A percentile compares a stretch with the other conserved stretches of the same genome.
phyloP scores from a whole-genome alignment of 768 basidiomycete species.

The Termitomyces sp. region DNA sequence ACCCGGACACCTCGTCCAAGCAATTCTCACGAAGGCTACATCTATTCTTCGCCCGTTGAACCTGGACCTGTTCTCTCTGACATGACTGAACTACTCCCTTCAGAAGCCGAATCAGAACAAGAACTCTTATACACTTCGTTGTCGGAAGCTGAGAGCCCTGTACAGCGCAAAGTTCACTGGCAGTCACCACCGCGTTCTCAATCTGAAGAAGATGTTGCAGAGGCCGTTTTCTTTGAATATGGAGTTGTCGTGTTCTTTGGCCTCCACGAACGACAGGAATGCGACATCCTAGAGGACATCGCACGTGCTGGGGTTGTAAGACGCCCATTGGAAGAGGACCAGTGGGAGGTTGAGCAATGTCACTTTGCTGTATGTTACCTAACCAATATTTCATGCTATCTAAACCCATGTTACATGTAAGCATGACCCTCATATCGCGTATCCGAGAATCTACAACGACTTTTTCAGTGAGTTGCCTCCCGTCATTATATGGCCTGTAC shows the following conservation, averaged over 20 bases:
- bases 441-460: slow-evolving; percentile 93
- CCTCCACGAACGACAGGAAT: slow-evolving; percentile 74
- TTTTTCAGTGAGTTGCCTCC: slow-evolving; percentile 74
- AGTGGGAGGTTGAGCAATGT: slow-evolving; percentile 93
- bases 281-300: slow-evolving; percentile 81
- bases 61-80: slow-evolving; percentile 21
- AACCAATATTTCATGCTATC: not conserved
- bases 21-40: slow-evolving; percentile 57
- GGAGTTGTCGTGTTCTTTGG: slow-evolving; percentile 95
- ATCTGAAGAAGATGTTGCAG: slow-evolving; percentile 55
- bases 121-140: slow-evolving; percentile 7
- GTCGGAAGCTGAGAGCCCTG: slow-evolving; percentile 7
- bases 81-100: slow-evolving; percentile 2
- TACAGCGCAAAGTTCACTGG: slow-evolving; percentile 6
- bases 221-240: slow-evolving; percentile 80
- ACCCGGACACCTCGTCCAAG: slow-evolving; percentile 30
- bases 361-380: slow-evolving; percentile 71
- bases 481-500: not conserved
- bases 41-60: slow-evolving; percentile 44
- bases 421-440: slow-evolving; percentile 82
- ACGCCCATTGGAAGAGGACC: slow-evolving; percentile 54
- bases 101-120: slow-evolving; percentile 13
- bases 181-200: slow-evolving; percentile 15
- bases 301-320: slow-evolving; percentile 67
- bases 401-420: slow-evolving; percentile 24